Conservation (phyloP, 805 yeast species). For the Wickerhamomyces canadensis region DNA sequence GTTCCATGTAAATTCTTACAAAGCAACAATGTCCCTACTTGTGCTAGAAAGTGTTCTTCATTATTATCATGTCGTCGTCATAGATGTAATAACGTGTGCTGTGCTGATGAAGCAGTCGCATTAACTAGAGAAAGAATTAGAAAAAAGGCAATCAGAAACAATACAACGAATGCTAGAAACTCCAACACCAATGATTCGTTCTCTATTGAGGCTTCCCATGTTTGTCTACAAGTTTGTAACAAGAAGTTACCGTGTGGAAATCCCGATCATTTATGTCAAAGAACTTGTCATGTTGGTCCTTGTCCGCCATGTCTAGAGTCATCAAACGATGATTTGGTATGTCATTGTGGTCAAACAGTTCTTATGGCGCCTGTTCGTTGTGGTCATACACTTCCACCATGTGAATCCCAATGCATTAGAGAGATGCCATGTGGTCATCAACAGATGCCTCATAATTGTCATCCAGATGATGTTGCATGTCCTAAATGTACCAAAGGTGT, state of each 20-base stretch:
- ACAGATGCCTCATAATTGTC: slow-evolving; percentile 70
- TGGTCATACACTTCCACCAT: slow-evolving; percentile 62
- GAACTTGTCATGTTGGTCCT: slow-evolving; percentile 73
- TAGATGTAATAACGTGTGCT: slow-evolving; percentile 63
- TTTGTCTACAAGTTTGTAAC: slow-evolving; percentile 65
- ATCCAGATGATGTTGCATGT: slow-evolving; percentile 55
- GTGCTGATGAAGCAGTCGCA: slow-evolving; percentile 62
- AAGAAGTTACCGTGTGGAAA: slow-evolving; percentile 57
- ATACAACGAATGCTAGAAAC: slow-evolving; percentile 27
- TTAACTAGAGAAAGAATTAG: slow-evolving; percentile 38
- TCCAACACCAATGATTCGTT: slow-evolving; percentile 42
- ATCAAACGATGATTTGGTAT: slow-evolving; percentile 69
- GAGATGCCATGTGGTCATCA: slow-evolving; percentile 62
- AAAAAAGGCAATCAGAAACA: slow-evolving; percentile 44
- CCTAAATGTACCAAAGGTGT: slow-evolving; percentile 71
- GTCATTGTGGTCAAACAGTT: slow-evolving; percentile 77
- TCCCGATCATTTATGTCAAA: slow-evolving; percentile 52
- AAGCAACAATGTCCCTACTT: slow-evolving; percentile 48
- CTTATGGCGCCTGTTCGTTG: slow-evolving; percentile 82
- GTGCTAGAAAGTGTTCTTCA: slow-evolving; percentile 69
- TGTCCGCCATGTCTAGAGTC: slow-evolving; percentile 81
- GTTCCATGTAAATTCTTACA: slow-evolving; percentile 62
- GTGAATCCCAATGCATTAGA: slow-evolving; percentile 61
- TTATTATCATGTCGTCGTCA: slow-evolving; percentile 77
- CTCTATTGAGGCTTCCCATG: slow-evolving; percentile 65